Evolutionary conservation across 306 rosid genomes (phyloP).

Genomic region (Pueraria montana): DNA sequence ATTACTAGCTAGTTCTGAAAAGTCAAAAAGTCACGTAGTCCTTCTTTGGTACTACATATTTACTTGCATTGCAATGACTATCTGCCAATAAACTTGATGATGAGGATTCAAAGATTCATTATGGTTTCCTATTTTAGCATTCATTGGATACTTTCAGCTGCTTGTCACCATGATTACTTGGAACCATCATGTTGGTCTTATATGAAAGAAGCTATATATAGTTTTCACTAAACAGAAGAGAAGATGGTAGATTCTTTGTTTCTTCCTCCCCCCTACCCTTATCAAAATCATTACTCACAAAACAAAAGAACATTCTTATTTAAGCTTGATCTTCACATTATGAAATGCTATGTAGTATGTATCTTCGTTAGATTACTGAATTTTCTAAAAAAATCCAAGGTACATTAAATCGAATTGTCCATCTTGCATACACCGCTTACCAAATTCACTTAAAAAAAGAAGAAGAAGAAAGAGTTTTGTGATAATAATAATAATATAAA

Average conservation of each 20-base stretch:
- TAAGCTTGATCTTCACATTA: neutral
- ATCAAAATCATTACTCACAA: neutral
- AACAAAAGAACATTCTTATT: neutral
- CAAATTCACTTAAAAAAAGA: neutral
- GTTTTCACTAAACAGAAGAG: neutral
- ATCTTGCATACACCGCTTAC: neutral
- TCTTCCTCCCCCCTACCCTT: neutral
- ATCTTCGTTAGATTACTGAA: neutral
- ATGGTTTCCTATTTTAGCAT: neutral
- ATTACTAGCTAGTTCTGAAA: neutral
- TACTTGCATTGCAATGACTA: neutral
- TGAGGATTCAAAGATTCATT: neutral
- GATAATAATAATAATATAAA: neutral
- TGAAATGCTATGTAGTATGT: no score
- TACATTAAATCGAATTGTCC: neutral
- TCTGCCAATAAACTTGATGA: neutral
- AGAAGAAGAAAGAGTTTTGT: neutral
- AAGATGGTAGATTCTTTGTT: neutral
- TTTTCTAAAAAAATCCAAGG: neutral
- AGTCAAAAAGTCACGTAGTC: neutral
- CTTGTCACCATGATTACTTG: neutral
- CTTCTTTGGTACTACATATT: neutral
- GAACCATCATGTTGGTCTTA: neutral
- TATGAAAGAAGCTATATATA: neutral
- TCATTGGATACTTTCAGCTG: conserved; percentile 5